These are phyloP conservation scores for Articulospora tetracladia DNA, from an alignment of 495 filamentous ascomycete species.

Conservation along the genomic window DNA sequence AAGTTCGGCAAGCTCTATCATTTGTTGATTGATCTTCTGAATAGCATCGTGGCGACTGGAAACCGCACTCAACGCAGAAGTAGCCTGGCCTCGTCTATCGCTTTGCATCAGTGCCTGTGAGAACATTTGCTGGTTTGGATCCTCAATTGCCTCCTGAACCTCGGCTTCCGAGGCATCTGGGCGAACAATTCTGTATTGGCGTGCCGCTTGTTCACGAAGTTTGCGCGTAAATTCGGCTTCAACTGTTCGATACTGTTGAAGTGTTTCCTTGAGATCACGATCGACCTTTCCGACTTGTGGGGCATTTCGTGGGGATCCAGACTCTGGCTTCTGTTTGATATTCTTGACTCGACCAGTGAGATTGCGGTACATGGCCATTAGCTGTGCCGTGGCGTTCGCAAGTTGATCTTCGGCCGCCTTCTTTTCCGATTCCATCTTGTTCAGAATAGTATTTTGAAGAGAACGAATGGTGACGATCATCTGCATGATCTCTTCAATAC, in stretches of 20 bases:
- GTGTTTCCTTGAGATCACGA: constrained; percentile 69
- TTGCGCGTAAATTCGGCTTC: constrained; percentile 75
- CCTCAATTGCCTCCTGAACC: constrained; percentile 70
- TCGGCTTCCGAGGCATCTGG: constrained; percentile 82
- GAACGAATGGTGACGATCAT: not conserved
- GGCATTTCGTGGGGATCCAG: constrained; percentile 61
- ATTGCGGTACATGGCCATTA: constrained; percentile 74
- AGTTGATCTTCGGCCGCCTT: constrained; percentile 53
- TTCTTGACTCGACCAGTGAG: constrained; percentile 70
- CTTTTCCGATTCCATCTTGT: constrained; percentile 34
- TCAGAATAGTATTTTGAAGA: not conserved
- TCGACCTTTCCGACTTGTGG: constrained; percentile 78
- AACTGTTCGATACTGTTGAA: constrained; percentile 72
- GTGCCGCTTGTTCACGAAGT: constrained; percentile 74
- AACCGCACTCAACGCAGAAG: constrained; percentile 70
- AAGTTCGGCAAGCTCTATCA: constrained; percentile 78
- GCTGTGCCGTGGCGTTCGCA: constrained; percentile 58
- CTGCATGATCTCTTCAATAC: constrained; percentile 66
- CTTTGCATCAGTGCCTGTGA: constrained; percentile 72
- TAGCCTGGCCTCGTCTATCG: constrained; percentile 75
- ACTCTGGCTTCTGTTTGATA: constrained; percentile 76
- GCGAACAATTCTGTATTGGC: constrained; percentile 85
- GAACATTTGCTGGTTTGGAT: constrained; percentile 70
- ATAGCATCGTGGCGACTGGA: constrained; percentile 83
- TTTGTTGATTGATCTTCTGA: constrained; percentile 82